phyloP scores from a whole-genome alignment of 2,329 filamentous ascomycete genomes.

The Epichloe scottii region DNA sequence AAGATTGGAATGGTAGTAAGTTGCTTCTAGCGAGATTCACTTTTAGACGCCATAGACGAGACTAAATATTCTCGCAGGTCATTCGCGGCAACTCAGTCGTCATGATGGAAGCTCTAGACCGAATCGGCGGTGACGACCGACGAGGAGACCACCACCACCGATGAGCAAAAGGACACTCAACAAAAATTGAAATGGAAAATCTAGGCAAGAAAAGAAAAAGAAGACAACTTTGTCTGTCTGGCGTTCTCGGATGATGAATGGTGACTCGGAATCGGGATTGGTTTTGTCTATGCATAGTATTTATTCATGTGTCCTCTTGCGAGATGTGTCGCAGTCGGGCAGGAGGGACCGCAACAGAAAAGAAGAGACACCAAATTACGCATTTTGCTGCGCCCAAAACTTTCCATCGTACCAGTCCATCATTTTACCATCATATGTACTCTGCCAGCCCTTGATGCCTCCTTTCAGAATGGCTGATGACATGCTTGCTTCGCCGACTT shows the following conservation, averaged over 20 bases:
- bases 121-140: constrained; percentile 51
- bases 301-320: neutral
- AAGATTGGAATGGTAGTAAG: constrained; percentile 84
- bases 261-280: constrained; percentile 4
- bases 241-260: constrained; percentile 20
- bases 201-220: neutral
- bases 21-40: constrained; percentile 11
- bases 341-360: neutral
- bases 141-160: constrained; percentile 19
- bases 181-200: constrained; percentile 5
- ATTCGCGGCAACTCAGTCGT: constrained; percentile 97
- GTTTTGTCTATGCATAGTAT: neutral
- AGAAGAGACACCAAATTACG: neutral
- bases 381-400: constrained; percentile 15
- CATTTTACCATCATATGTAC: constrained; percentile 29
- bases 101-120: constrained; percentile 78
- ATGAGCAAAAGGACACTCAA: constrained; percentile 9
- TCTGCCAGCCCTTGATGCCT: constrained; percentile 44
- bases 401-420: constrained; percentile 39
- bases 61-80: constrained; percentile 40
- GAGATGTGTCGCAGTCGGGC: neutral
- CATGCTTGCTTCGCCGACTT: constrained; percentile 29
- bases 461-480: constrained; percentile 35
- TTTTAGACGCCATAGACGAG: neutral
- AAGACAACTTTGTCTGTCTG: constrained; percentile 16